A percentile compares a stretch with the other conserved stretches of the same genome.
Evolutionary conservation across 2,329 filamentous ascomycete species (phyloP).

Genomic region (Grosmannia clavigera): DNA sequence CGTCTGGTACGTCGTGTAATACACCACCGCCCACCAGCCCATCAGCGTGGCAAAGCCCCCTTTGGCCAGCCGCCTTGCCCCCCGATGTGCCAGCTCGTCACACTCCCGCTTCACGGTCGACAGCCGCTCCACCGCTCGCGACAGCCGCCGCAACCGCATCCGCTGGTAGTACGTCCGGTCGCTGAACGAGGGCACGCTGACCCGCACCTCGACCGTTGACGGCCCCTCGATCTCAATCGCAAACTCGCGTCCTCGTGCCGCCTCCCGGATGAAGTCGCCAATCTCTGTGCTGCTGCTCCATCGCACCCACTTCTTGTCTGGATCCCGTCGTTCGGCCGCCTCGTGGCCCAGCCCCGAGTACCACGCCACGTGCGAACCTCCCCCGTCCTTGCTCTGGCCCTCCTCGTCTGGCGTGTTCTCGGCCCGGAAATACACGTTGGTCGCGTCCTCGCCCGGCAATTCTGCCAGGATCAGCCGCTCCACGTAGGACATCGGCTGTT

Average conservation of each 20-base stretch:
- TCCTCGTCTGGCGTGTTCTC: slow-evolving; percentile 41
- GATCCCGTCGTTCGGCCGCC: slow-evolving; percentile 24
- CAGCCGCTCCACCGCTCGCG: slow-evolving; percentile 53
- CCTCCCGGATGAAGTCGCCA: slow-evolving; percentile 87
- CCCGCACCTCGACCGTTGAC: slow-evolving; percentile 45
- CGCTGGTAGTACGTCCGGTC: slow-evolving; percentile 86
- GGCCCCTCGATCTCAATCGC: slow-evolving; percentile 66
- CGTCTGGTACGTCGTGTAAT: slow-evolving; percentile 58
- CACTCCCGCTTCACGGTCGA: slow-evolving; percentile 70
- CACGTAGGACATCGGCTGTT: slow-evolving; percentile 83
- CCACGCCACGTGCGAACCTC: slow-evolving; percentile 41
- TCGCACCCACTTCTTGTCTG: slow-evolving; percentile 58
- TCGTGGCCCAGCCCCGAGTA: slow-evolving; percentile 61
- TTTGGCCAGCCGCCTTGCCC: slow-evolving; percentile 67
- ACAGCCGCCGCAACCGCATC: slow-evolving; percentile 60
- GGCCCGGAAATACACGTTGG: slow-evolving; percentile 66
- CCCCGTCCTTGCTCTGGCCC: slow-evolving; percentile 29
- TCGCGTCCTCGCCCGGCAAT: slow-evolving; percentile 61
- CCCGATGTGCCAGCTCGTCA: slow-evolving; percentile 62
- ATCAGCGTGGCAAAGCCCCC: slow-evolving; percentile 63
- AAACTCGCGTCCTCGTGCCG: slow-evolving; percentile 73
- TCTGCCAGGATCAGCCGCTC: slow-evolving; percentile 83
- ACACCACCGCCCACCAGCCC: slow-evolving; percentile 74
- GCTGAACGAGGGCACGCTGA: slow-evolving; percentile 75
- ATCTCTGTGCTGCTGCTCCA: slow-evolving; percentile 87